A percentile compares a stretch with the other conserved stretches of the same genome.
These are phyloP conservation scores for Mariannaea elegans DNA, from an alignment of 2,329 filamentous ascomycete genomes.

Conservation along the genomic window DNA sequence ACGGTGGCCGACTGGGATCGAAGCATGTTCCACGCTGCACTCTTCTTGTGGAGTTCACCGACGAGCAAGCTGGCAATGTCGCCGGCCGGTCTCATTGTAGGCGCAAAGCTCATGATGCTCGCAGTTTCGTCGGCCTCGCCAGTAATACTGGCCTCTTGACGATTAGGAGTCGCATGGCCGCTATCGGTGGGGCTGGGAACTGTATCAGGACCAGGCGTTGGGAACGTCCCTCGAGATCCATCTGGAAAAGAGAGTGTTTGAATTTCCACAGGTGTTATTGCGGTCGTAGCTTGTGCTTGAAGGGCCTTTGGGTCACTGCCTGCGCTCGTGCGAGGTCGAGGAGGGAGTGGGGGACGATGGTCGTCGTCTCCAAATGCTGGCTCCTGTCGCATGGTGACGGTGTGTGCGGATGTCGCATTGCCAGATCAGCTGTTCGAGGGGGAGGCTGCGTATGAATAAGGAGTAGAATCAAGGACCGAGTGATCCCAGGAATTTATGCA, in stretches of 20 bases:
- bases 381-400: conserved; percentile 42
- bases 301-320: conserved; percentile 51
- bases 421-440: conserved; percentile 24
- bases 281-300: conserved; percentile 80
- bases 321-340: conserved; percentile 53
- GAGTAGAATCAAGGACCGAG: conserved; percentile 15
- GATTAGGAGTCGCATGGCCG: conserved; percentile 51
- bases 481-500: conserved; percentile 24
- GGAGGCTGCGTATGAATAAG: neutral
- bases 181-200: conserved; percentile 51
- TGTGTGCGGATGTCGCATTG: conserved; percentile 40
- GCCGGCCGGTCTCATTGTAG: conserved; percentile 68
- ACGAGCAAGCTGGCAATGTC: conserved; percentile 86
- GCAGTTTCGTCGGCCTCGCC: conserved; percentile 69
- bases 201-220: conserved; percentile 48
- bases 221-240: conserved; percentile 71
- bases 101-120: conserved; percentile 73
- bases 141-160: conserved; percentile 41
- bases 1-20: conserved; percentile 68
- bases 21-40: conserved; percentile 74
- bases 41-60: conserved; percentile 72
- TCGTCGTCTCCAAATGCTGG: conserved; percentile 50
- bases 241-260: conserved; percentile 79
- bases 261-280: conserved; percentile 82
- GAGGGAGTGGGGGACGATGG: conserved; percentile 64